These are phyloP conservation scores for Cladosporium sp. DNA, from an alignment of 2,329 filamentous ascomycete genomes.

Conservation along the genomic window DNA sequence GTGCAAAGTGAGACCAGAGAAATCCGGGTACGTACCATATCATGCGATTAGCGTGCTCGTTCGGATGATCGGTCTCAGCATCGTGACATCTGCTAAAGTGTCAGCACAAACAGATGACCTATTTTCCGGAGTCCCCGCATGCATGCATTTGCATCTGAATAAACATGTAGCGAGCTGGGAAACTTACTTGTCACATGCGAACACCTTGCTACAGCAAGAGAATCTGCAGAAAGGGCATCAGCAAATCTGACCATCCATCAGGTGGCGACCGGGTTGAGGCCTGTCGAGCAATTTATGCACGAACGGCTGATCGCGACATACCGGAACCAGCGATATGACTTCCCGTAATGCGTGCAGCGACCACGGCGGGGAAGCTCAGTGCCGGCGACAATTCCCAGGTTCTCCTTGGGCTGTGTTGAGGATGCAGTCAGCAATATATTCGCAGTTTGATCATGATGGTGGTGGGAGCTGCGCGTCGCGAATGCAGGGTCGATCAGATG, in stretches of 20 bases:
- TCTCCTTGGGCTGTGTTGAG: slow-evolving; percentile 42
- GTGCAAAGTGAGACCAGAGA: neutral
- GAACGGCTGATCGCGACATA: slow-evolving; percentile 25
- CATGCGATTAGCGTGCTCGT: slow-evolving; percentile 82
- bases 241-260: neutral
- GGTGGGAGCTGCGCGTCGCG: neutral
- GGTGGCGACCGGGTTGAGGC: neutral
- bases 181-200: slow-evolving; percentile 52
- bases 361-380: slow-evolving; percentile 51
- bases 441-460: neutral
- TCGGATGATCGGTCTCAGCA: slow-evolving; percentile 62
- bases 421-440: slow-evolving; percentile 1
- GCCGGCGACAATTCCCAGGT: slow-evolving; percentile 52
- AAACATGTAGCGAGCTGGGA: neutral
- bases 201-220: slow-evolving; percentile 54
- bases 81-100: slow-evolving; percentile 64
- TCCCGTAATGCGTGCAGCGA: slow-evolving; percentile 51
- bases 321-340: slow-evolving; percentile 51
- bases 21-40: slow-evolving; percentile 52
- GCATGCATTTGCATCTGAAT: no score
- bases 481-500: neutral
- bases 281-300: slow-evolving; percentile 2
- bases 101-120: slow-evolving; percentile 11
- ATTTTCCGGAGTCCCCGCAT: neutral
- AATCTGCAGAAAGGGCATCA: slow-evolving; percentile 37